Conservation (phyloP, 75 land plant species). For the Pinus taeda region DNA sequence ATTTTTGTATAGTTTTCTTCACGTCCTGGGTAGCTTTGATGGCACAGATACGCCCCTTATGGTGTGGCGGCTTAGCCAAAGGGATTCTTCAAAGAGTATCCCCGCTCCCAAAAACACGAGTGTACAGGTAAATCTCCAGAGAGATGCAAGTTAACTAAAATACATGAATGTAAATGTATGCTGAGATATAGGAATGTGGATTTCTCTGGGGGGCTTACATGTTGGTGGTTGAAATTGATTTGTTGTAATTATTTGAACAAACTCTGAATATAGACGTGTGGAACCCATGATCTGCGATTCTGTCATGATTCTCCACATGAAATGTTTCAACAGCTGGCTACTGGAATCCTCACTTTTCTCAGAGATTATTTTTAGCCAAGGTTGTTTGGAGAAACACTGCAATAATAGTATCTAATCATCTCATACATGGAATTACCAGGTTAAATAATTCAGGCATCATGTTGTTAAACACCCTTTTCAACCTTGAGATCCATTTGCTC, state of each 20-base stretch:
- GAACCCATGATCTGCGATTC: not conserved
- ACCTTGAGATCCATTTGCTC: too few relatives aligned
- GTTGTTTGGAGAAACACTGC: too few relatives aligned
- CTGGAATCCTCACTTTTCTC: not conserved
- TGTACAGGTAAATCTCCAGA: not conserved
- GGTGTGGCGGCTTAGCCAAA: too few relatives aligned
- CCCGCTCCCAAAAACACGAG: too few relatives aligned
- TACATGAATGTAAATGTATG: not conserved
- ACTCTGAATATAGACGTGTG: not conserved
- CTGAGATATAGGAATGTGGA: not conserved
- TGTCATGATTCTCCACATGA: not conserved
- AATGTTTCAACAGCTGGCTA: not conserved
- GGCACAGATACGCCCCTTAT: too few relatives aligned
- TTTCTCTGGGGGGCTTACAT: not conserved
- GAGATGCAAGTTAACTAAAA: not conserved
- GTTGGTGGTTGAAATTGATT: not conserved
- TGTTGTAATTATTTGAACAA: not conserved
- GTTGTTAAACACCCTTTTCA: too few relatives aligned
- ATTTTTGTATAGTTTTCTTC: not conserved
- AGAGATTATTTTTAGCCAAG: not conserved
- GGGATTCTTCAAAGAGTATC: too few relatives aligned
- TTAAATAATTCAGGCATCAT: too few relatives aligned
- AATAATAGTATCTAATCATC: too few relatives aligned
- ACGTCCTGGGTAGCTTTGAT: not conserved
- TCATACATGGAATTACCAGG: too few relatives aligned